Evolutionary conservation across 1,139 yeast genomes (phyloP).

Genomic region (Geotrichum reessii): DNA sequence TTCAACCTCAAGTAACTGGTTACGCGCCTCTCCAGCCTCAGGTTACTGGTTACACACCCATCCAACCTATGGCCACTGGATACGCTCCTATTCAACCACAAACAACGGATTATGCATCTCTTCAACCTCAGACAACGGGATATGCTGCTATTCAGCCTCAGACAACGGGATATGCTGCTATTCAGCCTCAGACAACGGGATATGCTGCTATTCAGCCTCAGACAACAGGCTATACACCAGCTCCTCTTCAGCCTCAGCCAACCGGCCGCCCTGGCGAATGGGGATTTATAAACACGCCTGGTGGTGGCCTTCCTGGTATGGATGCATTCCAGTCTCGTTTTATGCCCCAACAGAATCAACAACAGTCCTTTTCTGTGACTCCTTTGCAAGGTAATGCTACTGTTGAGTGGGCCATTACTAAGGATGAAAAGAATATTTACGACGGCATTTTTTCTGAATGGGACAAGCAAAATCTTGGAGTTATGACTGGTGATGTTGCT

Average conservation of each 20-base stretch:
- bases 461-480: constrained; percentile 67
- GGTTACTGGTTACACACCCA: constrained; percentile 37
- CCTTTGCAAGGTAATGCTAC: constrained; percentile 34
- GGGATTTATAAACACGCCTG: constrained; percentile 72
- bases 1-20: constrained; percentile 39
- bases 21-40: constrained; percentile 27
- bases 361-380: constrained; percentile 29
- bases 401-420: constrained; percentile 67
- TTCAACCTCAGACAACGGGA: constrained; percentile 39
- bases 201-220: constrained; percentile 35
- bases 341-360: constrained; percentile 58
- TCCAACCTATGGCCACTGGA: constrained; percentile 37
- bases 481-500: constrained; percentile 73
- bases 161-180: constrained; percentile 30
- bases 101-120: constrained; percentile 35
- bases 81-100: constrained; percentile 39
- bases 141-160: constrained; percentile 37
- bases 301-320: constrained; percentile 70
- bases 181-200: constrained; percentile 38
- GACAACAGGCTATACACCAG: constrained; percentile 31
- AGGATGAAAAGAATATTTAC: constrained; percentile 79
- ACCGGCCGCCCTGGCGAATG: constrained; percentile 78
- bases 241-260: constrained; percentile 39
- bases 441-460: constrained; percentile 85
- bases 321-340: constrained; percentile 70